A percentile compares a stretch with the other conserved stretches of the same genome.
These are phyloP conservation scores for Venturia aucupariae DNA, from an alignment of 2,329 filamentous ascomycete genomes.

Conservation along the genomic window DNA sequence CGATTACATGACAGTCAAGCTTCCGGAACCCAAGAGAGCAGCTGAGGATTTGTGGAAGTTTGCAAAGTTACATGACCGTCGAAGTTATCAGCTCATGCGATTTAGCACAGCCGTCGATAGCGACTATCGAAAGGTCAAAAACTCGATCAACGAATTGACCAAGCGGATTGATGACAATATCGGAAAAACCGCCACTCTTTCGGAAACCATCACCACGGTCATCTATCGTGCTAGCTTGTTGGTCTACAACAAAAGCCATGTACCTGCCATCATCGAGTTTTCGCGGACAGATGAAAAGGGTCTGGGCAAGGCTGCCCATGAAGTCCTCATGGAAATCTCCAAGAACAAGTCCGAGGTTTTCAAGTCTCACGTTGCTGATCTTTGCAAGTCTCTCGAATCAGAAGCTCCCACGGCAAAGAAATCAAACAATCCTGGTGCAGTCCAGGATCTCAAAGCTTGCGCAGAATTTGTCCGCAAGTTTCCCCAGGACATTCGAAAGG, in stretches of 20 bases:
- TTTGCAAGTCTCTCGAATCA: conserved; percentile 77
- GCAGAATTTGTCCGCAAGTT: conserved; percentile 84
- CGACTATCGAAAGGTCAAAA: conserved; percentile 84
- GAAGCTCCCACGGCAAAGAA: conserved; percentile 64
- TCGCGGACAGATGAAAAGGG: conserved; percentile 75
- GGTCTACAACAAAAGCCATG: conserved; percentile 89
- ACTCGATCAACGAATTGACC: conserved; percentile 80
- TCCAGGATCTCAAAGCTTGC: conserved; percentile 88
- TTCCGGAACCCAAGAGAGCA: conserved; percentile 66
- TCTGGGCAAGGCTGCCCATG: conserved; percentile 70
- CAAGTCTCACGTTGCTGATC: conserved; percentile 82
- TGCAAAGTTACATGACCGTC: conserved; percentile 80
- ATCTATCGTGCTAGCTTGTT: conserved; percentile 76
- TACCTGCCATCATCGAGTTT: conserved; percentile 80
- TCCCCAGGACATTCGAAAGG: conserved; percentile 70
- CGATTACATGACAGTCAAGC: conserved; percentile 60
- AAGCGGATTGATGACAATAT: conserved; percentile 67
- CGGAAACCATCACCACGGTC: conserved; percentile 74
- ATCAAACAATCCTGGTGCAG: conserved; percentile 62
- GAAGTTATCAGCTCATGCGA: conserved; percentile 79
- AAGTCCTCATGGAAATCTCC: conserved; percentile 87
- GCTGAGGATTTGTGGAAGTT: conserved; percentile 79
- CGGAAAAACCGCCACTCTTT: conserved; percentile 47
- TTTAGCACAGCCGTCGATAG: conserved; percentile 78
- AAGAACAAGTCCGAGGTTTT: conserved; percentile 81